phyloP scores from a whole-genome alignment of 164 flowering plant species.

The Vitis rupestris region DNA sequence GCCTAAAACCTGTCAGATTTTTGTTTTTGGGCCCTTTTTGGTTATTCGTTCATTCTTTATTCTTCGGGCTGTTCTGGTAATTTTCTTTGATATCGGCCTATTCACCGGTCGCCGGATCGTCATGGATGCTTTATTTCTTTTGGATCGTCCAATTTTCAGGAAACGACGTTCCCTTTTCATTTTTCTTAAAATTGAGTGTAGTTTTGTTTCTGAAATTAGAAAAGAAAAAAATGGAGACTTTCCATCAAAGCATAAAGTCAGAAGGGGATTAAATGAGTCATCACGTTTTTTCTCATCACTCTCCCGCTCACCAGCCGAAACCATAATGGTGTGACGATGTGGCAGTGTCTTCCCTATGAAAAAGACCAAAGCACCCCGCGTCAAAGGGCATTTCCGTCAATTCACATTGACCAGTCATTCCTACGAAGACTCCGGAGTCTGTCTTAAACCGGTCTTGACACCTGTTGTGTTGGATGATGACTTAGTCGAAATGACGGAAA shows the following conservation, averaged over 20 bases:
- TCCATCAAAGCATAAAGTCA: conserved; percentile 24
- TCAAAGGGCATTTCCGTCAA: conserved; percentile 17
- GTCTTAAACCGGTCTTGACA: too few species aligned
- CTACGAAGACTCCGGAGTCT: too few species aligned
- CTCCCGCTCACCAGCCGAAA: conserved; percentile 12
- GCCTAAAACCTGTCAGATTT: too few species aligned
- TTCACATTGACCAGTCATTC: neutral
- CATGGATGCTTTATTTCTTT: too few species aligned
- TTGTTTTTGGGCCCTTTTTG: neutral
- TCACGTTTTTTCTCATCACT: conserved; percentile 11
- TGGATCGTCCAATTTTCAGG: neutral
- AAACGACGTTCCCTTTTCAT: conserved; percentile 6
- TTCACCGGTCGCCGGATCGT: neutral
- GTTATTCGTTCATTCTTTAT: too few species aligned
- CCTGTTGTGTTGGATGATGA: too few species aligned
- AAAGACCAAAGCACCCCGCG: conserved; percentile 24
- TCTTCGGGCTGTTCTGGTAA: neutral
- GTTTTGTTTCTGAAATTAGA: too few species aligned
- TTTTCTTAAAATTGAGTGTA: neutral
- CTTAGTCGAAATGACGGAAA: neutral
- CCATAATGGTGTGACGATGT: conserved; percentile 13
- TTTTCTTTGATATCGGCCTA: conserved; percentile 2
- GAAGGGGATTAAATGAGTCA: conserved; percentile 7
- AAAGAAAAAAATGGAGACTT: conserved; percentile 15
- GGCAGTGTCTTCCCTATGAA: neutral